Conservation (phyloP, 768 basidiomycete species). For the Kwoniella shandongensis region DNA sequence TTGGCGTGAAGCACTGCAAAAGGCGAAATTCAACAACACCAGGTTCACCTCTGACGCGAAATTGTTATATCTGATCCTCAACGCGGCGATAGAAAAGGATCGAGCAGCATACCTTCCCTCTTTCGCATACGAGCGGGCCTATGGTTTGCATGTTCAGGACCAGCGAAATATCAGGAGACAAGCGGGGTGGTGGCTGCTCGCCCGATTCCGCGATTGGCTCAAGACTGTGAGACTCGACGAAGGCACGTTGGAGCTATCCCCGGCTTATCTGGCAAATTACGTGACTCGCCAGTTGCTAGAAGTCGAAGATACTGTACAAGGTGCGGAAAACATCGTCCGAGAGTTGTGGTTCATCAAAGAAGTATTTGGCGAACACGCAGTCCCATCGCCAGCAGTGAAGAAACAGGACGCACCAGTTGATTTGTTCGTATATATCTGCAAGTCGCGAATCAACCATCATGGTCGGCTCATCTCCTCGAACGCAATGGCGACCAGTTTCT, state of each 20-base stretch:
- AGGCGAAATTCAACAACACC: not conserved
- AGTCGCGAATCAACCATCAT: conserved; percentile 17
- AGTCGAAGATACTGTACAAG: conserved; percentile 27
- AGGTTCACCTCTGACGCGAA: conserved; percentile 8
- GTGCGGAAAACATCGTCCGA: conserved; percentile 26
- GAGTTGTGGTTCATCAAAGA: conserved; percentile 30
- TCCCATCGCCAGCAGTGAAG: not conserved
- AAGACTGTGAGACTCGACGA: conserved; percentile 47
- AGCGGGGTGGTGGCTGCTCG: conserved; percentile 70
- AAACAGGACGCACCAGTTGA: conserved; percentile 5
- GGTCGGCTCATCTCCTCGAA: conserved; percentile 9
- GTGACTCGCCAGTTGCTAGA: conserved; percentile 2
- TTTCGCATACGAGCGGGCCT: conserved; percentile 32
- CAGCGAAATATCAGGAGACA: conserved; percentile 54
- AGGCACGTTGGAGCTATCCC: not conserved
- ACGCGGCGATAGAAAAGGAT: conserved; percentile 8
- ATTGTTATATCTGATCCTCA: conserved; percentile 20
- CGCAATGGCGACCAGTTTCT: conserved; percentile 15
- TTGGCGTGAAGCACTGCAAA: conserved; percentile 17
- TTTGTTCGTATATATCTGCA: conserved; percentile 14
- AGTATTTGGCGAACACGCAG: conserved; percentile 17
- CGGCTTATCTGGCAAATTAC: conserved; percentile 7
- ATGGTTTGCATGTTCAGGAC: conserved; percentile 43
- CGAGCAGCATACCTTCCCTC: conserved; percentile 18
- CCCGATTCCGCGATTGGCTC: conserved; percentile 71